Conservation (phyloP, 2,329 filamentous ascomycete species). For the Nigrospora sphaerica region DNA sequence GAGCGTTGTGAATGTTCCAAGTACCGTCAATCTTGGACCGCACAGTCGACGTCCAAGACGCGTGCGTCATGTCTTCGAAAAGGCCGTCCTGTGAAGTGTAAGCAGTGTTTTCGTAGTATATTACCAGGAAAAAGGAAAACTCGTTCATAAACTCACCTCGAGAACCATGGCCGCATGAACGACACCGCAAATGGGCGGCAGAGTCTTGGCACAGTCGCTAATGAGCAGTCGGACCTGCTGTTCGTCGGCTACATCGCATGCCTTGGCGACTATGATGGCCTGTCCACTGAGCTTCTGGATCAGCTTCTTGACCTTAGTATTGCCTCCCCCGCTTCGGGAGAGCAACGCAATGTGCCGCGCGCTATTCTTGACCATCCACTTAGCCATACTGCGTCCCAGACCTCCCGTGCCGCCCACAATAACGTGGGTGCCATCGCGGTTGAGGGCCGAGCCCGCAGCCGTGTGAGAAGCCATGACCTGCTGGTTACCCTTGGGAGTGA, state of each 20-base stretch:
- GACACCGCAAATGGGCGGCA: slow-evolving; percentile 21
- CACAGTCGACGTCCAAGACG: slow-evolving; percentile 38
- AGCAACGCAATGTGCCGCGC: slow-evolving; percentile 40
- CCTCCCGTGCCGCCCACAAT: slow-evolving; percentile 44
- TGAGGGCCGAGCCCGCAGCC: too few relatives aligned
- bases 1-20: slow-evolving; percentile 44
- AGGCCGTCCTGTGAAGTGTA: slow-evolving; percentile 29
- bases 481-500: not conserved
- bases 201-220: slow-evolving; percentile 10
- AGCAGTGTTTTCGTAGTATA: too few relatives aligned
- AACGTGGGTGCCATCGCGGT: slow-evolving; percentile 36
- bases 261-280: slow-evolving; percentile 14
- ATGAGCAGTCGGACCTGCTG: slow-evolving; percentile 12
- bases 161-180: slow-evolving; percentile 20
- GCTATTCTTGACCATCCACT: slow-evolving; percentile 40
- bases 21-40: slow-evolving; percentile 44
- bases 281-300: slow-evolving; percentile 10
- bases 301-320: slow-evolving; percentile 6
- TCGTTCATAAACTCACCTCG: slow-evolving; percentile 9
- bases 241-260: slow-evolving; percentile 18
- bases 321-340: slow-evolving; percentile 22
- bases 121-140: too few relatives aligned
- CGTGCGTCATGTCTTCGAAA: slow-evolving; percentile 44
- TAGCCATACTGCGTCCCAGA: slow-evolving; percentile 39
- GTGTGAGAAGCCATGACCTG: not conserved